phyloP scores from a whole-genome alignment of 2,329 filamentous ascomycete genomes.

The Pseudocercospora musae region DNA sequence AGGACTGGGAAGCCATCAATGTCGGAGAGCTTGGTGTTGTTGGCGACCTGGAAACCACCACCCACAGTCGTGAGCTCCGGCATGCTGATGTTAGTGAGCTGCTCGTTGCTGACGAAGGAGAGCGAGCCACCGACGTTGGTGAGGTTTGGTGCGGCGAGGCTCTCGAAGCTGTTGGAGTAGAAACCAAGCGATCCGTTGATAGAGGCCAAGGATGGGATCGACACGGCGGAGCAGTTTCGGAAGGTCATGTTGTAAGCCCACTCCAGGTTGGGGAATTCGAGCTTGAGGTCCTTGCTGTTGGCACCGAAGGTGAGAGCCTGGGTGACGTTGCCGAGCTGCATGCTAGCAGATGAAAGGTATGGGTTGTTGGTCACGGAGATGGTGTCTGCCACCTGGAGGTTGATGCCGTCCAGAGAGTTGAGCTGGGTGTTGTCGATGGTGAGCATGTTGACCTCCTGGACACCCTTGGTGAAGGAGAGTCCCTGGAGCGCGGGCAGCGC shows the following conservation, averaged over 20 bases:
- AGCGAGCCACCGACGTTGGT: conserved; percentile 61
- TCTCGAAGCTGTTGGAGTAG: conserved; percentile 70
- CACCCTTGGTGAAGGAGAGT: conserved; percentile 57
- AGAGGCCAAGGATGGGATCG: conserved; percentile 66
- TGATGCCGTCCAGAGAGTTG: conserved; percentile 73
- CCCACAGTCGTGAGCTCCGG: conserved; percentile 64
- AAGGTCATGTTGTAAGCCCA: conserved; percentile 78
- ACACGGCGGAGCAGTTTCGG: conserved; percentile 72
- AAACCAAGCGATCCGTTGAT: conserved; percentile 81
- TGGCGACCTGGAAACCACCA: conserved; percentile 80
- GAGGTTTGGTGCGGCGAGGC: conserved; percentile 65
- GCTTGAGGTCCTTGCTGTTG: conserved; percentile 70
- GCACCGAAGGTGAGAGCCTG: conserved; percentile 68
- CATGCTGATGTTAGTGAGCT: conserved; percentile 71
- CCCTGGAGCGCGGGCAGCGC: conserved; percentile 64
- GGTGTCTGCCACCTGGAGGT: conserved; percentile 66
- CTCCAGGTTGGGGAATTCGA: conserved; percentile 74
- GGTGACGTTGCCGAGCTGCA: conserved; percentile 73
- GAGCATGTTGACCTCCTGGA: conserved; percentile 67
- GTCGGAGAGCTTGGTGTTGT: conserved; percentile 72
- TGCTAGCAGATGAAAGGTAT: conserved; percentile 70
- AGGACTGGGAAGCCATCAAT: conserved; percentile 69
- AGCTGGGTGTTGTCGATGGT: conserved; percentile 84
- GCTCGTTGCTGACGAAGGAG: conserved; percentile 55
- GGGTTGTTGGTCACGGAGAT: conserved; percentile 90